Base-by-base conservation (phyloP, 2,329 filamentous ascomycete species). In the Hypoxylon sp. region DNA sequence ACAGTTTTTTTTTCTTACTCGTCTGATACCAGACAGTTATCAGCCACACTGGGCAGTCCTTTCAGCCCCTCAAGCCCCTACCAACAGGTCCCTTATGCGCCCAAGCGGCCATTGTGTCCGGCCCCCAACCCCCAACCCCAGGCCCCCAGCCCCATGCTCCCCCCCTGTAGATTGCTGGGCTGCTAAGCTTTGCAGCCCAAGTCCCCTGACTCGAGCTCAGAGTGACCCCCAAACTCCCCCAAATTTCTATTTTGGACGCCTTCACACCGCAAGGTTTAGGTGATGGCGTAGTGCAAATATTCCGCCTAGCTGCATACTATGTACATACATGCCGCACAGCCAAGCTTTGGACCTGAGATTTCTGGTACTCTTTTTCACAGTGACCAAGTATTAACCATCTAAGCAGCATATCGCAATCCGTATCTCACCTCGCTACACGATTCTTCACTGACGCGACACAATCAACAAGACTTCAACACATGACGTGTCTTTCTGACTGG, bases 161-260 rank as follows among this genome's bases (percentile, higher is more conserved):
- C 38, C 23, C 40, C n/a, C n/a, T n/a, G n/a, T n/a, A n/a, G n/a
- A n/a, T n/a, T n/a, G n/a, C n/a, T n/a, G n/a, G n/a, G n/a, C n/a
- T n/a, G n/a, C n/a, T n/a, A n/a, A n/a, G n/a, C n/a, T n/a, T n/a
- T n/a, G n/a, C n/a, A n/a, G n/a, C n/a, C 27, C 27, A 29, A 29
- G 27, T 29, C 4, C 31, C 31, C 31, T n/a, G n/a, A n/a, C n/a
- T n/a, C n/a, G n/a, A 29, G 11, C 26, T 29, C 26, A 29, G 11
- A 6, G 6, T 41, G 50, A 50, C 54, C 50, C 24, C 41, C 27
- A 52, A 48, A 26, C 10, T 37, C 56, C 51, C 47, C 47, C 46
- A 37, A 55, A 46, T 46, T 55, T 56, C 52, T 56, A 60, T 56
- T 60, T 60, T 56, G 7, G 38, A 49, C 31, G 29, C 29, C 9